These are phyloP conservation scores for Trebouxia sp. DNA, from an alignment of 139 green algal species.

Conservation along the genomic window DNA sequence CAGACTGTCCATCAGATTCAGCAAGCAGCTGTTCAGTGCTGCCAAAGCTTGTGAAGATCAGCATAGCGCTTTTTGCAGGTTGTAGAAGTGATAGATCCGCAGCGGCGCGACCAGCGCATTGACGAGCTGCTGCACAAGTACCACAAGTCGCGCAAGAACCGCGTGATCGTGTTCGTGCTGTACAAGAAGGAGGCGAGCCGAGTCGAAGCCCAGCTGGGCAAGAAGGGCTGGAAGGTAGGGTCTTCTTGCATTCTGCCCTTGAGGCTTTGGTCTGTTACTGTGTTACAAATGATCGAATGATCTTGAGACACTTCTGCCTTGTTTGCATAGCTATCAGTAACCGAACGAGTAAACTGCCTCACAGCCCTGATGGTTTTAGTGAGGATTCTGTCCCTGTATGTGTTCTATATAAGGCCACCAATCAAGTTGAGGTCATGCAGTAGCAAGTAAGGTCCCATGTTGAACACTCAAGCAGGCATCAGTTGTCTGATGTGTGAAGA, in stretches of 20 bases:
- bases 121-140: constrained; percentile 79
- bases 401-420: too few relatives aligned
- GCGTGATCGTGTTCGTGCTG: constrained; percentile 94
- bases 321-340: too few relatives aligned
- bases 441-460: too few relatives aligned
- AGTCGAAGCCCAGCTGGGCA: constrained; percentile 75
- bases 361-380: too few relatives aligned
- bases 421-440: too few relatives aligned
- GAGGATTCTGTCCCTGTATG: background rate
- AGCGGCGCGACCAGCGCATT: constrained; percentile 66
- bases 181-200: constrained; percentile 96
- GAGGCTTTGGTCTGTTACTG: background rate
- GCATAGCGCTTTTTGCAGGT: constrained; percentile 40
- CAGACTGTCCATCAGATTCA: background rate
- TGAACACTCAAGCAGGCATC: too few relatives aligned
- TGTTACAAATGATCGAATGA: too few relatives aligned
- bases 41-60: background rate
- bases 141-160: constrained; percentile 79
- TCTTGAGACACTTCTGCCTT: too few relatives aligned
- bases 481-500: too few relatives aligned
- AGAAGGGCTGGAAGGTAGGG: constrained; percentile 71
- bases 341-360: too few relatives aligned
- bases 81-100: constrained; percentile 92
- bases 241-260: background rate
- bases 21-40: too few relatives aligned